These are phyloP conservation scores for Mycena filopes DNA, from an alignment of 768 basidiomycete genomes.

Conservation along the genomic window DNA sequence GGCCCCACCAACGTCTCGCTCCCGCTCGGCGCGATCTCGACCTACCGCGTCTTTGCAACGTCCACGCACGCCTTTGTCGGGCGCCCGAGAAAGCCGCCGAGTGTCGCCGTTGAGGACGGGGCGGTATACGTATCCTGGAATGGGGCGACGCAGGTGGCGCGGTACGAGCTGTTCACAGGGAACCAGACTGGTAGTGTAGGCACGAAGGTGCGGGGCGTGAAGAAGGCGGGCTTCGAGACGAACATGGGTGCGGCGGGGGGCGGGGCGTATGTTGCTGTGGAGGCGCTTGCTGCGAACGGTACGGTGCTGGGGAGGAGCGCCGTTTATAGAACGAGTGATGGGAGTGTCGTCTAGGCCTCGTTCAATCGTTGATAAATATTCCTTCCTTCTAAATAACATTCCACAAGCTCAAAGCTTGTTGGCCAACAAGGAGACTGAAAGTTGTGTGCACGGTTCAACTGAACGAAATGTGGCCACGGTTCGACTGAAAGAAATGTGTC, in stretches of 20 bases:
- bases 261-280: conserved; percentile 1
- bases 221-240: conserved; percentile 32
- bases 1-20: conserved; percentile 9
- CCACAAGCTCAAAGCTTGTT: too few relatives aligned
- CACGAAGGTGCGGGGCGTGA: not conserved
- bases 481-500: too few relatives aligned
- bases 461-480: too few relatives aligned
- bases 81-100: conserved; percentile 22
- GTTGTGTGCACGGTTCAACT: too few relatives aligned
- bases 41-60: conserved; percentile 21
- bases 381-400: too few relatives aligned
- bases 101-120: not conserved
- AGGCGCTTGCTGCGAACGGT: not conserved
- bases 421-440: too few relatives aligned
- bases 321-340: too few relatives aligned
- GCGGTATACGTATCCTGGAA: conserved; percentile 33
- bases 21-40: conserved; percentile 13
- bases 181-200: not conserved
- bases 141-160: conserved; percentile 26
- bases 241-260: conserved; percentile 12
- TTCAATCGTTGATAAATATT: too few relatives aligned
- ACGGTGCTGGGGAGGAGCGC: too few relatives aligned
- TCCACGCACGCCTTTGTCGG: conserved; percentile 20
- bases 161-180: conserved; percentile 23
- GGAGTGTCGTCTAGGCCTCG: too few relatives aligned